A percentile compares a stretch with the other conserved stretches of the same genome.
Evolutionary conservation across 2,329 filamentous ascomycete genomes (phyloP).

Genomic region (Aureobasidium sp.): DNA sequence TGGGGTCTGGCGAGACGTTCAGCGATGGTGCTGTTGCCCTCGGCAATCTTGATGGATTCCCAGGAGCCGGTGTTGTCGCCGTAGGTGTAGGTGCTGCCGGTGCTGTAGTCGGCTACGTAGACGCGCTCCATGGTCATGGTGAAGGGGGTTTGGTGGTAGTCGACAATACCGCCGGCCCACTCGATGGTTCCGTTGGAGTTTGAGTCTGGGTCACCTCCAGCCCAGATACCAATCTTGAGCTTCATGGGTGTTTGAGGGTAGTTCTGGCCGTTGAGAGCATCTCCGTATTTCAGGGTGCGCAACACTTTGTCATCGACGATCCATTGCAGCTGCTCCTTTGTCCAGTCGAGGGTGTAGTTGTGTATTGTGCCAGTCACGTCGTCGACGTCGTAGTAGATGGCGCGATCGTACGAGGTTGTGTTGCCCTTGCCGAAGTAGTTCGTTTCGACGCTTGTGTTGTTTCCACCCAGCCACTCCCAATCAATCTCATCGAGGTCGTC

Average conservation of each 20-base stretch:
- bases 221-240: slow-evolving; percentile 66
- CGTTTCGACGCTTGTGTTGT: slow-evolving; percentile 52
- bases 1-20: slow-evolving; percentile 28
- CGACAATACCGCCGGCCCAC: slow-evolving; percentile 30
- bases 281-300: slow-evolving; percentile 47
- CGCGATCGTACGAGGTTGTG: slow-evolving; percentile 57
- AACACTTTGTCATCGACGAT: slow-evolving; percentile 59
- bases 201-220: slow-evolving; percentile 72
- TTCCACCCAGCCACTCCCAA: slow-evolving; percentile 70
- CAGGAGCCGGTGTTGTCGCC: slow-evolving; percentile 31
- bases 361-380: slow-evolving; percentile 51
- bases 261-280: slow-evolving; percentile 48
- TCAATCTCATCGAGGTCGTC: slow-evolving; percentile 83
- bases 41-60: slow-evolving; percentile 39
- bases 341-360: slow-evolving; percentile 67
- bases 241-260: slow-evolving; percentile 72
- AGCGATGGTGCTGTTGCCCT: slow-evolving; percentile 29
- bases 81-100: slow-evolving; percentile 32
- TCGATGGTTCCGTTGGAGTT: slow-evolving; percentile 27
- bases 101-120: slow-evolving; percentile 27
- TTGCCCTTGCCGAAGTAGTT: slow-evolving; percentile 73
- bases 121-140: slow-evolving; percentile 28
- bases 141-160: slow-evolving; percentile 28
- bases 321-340: slow-evolving; percentile 55
- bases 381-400: slow-evolving; percentile 49